A percentile compares a stretch with the other conserved stretches of the same genome.
These are phyloP conservation scores for Salix caprea DNA, from an alignment of 345 rosid genomes.

Conservation along the genomic window DNA sequence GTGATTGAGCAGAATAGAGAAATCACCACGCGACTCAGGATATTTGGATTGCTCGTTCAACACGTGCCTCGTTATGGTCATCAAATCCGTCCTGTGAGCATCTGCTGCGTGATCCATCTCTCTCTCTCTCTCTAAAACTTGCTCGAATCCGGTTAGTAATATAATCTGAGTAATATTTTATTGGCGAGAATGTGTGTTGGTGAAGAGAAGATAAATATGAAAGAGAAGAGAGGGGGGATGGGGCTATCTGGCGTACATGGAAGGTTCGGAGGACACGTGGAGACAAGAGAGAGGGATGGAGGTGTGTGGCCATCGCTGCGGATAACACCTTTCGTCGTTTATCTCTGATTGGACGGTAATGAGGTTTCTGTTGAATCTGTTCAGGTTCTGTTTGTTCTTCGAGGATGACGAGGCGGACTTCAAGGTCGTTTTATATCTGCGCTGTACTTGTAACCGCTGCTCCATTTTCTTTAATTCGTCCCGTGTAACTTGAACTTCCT, in stretches of 20 bases:
- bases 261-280: constrained; percentile 61
- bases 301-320: constrained; percentile 40
- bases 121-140: background rate
- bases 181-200: background rate
- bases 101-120: constrained; percentile 88
- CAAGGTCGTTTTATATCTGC: background rate
- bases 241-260: constrained; percentile 21
- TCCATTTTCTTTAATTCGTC: too few species aligned
- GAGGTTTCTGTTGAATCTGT: background rate
- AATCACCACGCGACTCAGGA: constrained; percentile 97
- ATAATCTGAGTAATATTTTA: background rate
- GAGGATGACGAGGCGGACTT: constrained; percentile 14
- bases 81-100: constrained; percentile 85
- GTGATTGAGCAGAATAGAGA: constrained; percentile 82
- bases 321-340: constrained; percentile 42
- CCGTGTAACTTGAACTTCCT: too few species aligned
- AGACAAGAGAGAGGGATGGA: constrained; percentile 14
- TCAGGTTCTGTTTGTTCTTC: background rate
- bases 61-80: constrained; percentile 90
- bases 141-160: background rate
- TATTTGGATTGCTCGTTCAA: constrained; percentile 82
- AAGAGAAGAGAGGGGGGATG: background rate
- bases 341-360: constrained; percentile 10
- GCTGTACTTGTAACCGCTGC: too few species aligned
- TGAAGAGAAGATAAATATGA: constrained; percentile 1